Evolutionary conservation across 2,329 filamentous ascomycete genomes (phyloP), one percentile per base, ranked within the genome.

Genomic region (Alternaria solani): DNA sequence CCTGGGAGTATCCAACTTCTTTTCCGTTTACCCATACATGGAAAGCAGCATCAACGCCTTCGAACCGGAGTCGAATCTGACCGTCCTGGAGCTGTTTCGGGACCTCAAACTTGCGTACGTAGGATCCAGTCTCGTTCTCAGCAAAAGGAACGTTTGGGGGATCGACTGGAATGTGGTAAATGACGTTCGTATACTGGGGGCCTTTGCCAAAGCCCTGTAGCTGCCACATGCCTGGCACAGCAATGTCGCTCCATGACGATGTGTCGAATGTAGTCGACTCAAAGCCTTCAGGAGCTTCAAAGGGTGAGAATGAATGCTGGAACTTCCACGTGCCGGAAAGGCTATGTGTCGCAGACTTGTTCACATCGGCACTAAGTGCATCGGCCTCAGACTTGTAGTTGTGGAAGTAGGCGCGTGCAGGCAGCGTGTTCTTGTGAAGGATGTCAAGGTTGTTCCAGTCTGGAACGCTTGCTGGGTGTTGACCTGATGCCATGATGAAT

Each of bases 31-130:
- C 78, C 83, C 85, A 91, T 11, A 91, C 77, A 73, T 91, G 88
- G 67, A 89, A 92, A 0, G 89, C 87, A 67, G 87, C 89, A 67
- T 92, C 89, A 0, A 92, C 89, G 1, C 90, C 90, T 55, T 92
- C 89, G 61, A 91, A 92, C 11, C 89, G 81, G 23, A 92, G 78
- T 16, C 88, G 82, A 18, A 91, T 76, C 65, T 91, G 88, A 43
- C 77, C 71, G 9, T 78, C 79, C n/a, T 79, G 77, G 80, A 84
- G 86, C 7, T 78, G 73, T 2, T 75, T 56, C 0, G 87, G 87
- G 3, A 89, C 79, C 2, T 77, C 67, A 66, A 91, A 89, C 4
- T 74, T 78, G 9, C 84, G 84, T 14, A 84, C 79, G 69, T 91
- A 91, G 0, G 84, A 86, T 7, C 89, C 89, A 0, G 87, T 90